Evolutionary conservation across 2,329 filamentous ascomycete genomes (phyloP).

Genomic region (Ophiostoma ulmi): DNA sequence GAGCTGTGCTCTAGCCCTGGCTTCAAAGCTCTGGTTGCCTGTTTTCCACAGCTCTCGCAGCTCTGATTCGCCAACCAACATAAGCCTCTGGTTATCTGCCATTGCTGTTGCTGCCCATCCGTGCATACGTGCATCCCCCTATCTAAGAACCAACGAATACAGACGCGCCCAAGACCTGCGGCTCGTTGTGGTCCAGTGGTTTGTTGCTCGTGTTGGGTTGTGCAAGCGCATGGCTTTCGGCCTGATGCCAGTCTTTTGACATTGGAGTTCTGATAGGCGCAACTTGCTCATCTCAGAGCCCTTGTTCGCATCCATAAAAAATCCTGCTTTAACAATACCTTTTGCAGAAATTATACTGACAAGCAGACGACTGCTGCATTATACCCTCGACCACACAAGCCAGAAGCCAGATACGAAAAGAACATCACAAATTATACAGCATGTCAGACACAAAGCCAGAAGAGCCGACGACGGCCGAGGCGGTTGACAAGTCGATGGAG

Average conservation of each 20-base stretch:
- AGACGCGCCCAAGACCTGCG: background rate
- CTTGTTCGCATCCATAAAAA: background rate
- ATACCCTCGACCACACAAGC: background rate
- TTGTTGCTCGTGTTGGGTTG: background rate
- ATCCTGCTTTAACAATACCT: background rate
- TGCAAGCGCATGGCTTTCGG: constrained; percentile 9
- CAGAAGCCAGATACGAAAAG: background rate
- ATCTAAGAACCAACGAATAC: background rate
- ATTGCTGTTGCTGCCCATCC: background rate
- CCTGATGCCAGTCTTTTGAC: background rate
- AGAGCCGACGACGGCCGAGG: constrained; percentile 25
- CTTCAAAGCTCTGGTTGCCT: background rate
- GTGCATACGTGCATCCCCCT: background rate
- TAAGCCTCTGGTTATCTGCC: background rate
- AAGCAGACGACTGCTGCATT: background rate
- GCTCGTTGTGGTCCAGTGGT: background rate
- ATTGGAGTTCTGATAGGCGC: background rate
- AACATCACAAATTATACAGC: background rate
- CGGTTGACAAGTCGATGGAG: constrained; percentile 32
- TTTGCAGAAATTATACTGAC: background rate
- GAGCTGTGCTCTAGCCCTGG: background rate
- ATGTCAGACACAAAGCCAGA: constrained; percentile 34
- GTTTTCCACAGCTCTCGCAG: background rate
- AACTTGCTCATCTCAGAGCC: background rate
- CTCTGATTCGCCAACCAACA: constrained; percentile 2